Evolutionary conservation across 1,139 yeast species (phyloP).

Genomic region (Saccharomyces pastorianus): DNA sequence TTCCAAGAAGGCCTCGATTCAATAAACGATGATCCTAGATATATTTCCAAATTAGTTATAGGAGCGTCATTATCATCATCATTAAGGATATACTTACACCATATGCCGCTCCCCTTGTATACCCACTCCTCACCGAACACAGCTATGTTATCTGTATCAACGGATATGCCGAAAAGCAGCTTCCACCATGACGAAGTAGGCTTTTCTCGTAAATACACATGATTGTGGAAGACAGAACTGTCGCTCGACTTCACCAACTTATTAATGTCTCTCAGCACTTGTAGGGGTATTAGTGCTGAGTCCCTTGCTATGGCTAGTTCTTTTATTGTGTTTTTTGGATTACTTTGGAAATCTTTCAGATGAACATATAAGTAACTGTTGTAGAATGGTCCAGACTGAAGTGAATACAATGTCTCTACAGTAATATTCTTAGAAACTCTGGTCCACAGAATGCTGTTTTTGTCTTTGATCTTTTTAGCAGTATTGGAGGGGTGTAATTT

Average conservation of each 20-base stretch:
- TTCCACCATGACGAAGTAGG: neutral
- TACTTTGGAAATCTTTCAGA: constrained; percentile 1
- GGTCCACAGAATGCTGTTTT: constrained; percentile 8
- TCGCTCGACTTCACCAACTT: constrained; percentile 9
- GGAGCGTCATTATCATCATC: constrained; percentile 6
- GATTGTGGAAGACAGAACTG: constrained; percentile 15
- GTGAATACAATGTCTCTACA: constrained; percentile 9
- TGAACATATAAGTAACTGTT: constrained; percentile 13
- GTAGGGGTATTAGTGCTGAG: constrained; percentile 10
- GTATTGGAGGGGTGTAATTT: neutral
- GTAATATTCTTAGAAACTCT: constrained; percentile 12
- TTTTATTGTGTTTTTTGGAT: constrained; percentile 6
- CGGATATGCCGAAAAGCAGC: neutral
- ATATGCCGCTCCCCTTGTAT: constrained; percentile 16
- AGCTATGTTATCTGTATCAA: constrained; percentile 4
- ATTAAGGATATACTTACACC: constrained; percentile 11
- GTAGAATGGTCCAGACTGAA: constrained; percentile 8
- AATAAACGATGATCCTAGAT: constrained; percentile 13
- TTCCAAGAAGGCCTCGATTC: constrained; percentile 17
- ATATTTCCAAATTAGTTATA: constrained; percentile 9
- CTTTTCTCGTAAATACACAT: constrained; percentile 5
- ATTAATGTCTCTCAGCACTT: constrained; percentile 11
- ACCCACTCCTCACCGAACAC: constrained; percentile 16
- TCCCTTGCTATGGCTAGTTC: constrained; percentile 15
- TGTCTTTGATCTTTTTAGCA: neutral